A percentile compares a stretch with the other conserved stretches of the same genome.
phyloP scores from a whole-genome alignment of 129 eudicot species.

The Tagetes patula region DNA sequence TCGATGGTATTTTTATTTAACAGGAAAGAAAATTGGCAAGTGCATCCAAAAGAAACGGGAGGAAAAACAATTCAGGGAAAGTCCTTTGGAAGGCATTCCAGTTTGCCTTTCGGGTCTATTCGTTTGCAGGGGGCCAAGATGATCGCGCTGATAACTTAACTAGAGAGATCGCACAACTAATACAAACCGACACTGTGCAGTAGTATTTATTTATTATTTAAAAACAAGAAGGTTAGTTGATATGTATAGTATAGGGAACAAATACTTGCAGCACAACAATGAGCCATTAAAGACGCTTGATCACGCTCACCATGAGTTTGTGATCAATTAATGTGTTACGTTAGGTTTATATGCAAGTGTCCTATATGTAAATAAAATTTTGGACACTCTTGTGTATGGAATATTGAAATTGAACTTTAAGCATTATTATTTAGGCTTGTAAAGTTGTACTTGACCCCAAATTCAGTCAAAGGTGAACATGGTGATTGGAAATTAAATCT shows the following conservation, averaged over 20 bases:
- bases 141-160: constrained; percentile 85
- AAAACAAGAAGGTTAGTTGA: constrained; percentile 19
- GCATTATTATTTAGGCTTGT: background rate
- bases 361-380: constrained; percentile 22
- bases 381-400: constrained; percentile 19
- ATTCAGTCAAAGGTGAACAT: background rate
- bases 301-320: background rate
- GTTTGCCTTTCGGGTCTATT: constrained; percentile 79
- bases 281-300: constrained; percentile 21
- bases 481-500: background rate
- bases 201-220: constrained; percentile 11
- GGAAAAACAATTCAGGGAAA: constrained; percentile 52
- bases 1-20: background rate
- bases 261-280: constrained; percentile 21
- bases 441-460: background rate
- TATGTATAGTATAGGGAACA: constrained; percentile 31
- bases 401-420: constrained; percentile 4
- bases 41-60: constrained; percentile 40
- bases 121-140: constrained; percentile 91
- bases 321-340: constrained; percentile 25
- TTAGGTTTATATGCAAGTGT: constrained; percentile 13
- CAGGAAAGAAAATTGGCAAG: constrained; percentile 64
- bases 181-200: constrained; percentile 51
- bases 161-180: constrained; percentile 68
- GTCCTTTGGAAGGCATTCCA: constrained; percentile 83